A percentile compares a stretch with the other conserved stretches of the same genome.
phyloP scores from a whole-genome alignment of 2,329 filamentous ascomycete species.

The Aspergillus sclerotialis region DNA sequence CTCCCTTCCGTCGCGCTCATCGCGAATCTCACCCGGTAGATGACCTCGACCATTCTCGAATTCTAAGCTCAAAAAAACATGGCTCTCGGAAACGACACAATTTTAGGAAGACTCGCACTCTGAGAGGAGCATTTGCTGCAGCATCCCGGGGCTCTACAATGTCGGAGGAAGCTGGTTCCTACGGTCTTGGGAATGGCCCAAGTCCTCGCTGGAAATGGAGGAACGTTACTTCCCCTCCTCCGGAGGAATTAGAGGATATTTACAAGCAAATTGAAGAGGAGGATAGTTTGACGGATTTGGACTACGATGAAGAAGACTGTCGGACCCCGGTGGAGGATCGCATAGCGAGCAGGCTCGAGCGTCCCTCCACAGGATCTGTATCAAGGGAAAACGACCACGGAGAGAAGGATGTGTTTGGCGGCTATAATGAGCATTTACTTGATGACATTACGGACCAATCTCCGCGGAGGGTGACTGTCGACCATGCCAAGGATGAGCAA shows the following conservation, averaged over 20 bases:
- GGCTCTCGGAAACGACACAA: slow-evolving; percentile 22
- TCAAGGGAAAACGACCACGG: slow-evolving; percentile 10
- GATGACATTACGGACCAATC: slow-evolving; percentile 27
- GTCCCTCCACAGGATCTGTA: slow-evolving; percentile 18
- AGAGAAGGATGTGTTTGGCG: slow-evolving; percentile 11
- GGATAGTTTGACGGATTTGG: slow-evolving; percentile 27
- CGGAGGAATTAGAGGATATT: slow-evolving; percentile 30
- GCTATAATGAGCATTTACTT: slow-evolving; percentile 26
- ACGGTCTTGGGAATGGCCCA: slow-evolving; percentile 16
- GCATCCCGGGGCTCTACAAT: slow-evolving; percentile 22
- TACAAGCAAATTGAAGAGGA: slow-evolving; percentile 35
- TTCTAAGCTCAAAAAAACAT: slow-evolving; percentile 19
- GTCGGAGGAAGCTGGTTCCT: slow-evolving; percentile 12
- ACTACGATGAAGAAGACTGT: slow-evolving; percentile 25
- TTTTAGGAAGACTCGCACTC: slow-evolving; percentile 29
- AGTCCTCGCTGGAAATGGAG: slow-evolving; percentile 22
- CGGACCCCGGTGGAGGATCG: slow-evolving; percentile 1
- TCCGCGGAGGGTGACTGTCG: slow-evolving; percentile 25
- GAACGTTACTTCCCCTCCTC: slow-evolving; percentile 25
- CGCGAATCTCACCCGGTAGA: slow-evolving; percentile 17
- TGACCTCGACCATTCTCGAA: slow-evolving; percentile 21
- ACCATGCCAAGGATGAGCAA: slow-evolving; percentile 32
- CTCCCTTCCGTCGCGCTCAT: slow-evolving; percentile 25
- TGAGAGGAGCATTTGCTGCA: slow-evolving; percentile 34
- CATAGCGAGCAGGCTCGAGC: slow-evolving; percentile 13